Conservation (phyloP, 2,329 filamentous ascomycete species). For the Metarhizium sp. region DNA sequence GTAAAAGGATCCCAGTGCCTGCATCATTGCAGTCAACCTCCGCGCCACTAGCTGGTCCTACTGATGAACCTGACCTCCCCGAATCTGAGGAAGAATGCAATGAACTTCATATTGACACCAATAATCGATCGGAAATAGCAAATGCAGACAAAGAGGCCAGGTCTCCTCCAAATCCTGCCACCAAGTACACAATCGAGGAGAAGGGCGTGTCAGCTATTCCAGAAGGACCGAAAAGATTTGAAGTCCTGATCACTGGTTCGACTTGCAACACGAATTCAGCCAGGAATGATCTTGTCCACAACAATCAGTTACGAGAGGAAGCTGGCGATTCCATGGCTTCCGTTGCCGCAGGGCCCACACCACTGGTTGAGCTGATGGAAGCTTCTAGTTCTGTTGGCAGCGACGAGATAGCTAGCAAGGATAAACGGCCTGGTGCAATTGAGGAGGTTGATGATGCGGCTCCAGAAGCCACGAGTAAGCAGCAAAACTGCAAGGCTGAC, state of each 20-base stretch:
- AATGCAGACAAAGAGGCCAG: too few species aligned
- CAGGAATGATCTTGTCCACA: neutral
- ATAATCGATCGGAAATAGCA: too few species aligned
- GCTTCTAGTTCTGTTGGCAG: neutral
- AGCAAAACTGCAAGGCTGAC: neutral
- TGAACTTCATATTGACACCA: too few species aligned
- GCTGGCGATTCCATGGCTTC: neutral
- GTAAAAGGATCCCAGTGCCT: neutral
- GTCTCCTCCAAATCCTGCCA: neutral
- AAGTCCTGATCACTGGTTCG: neutral
- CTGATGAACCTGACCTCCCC: neutral
- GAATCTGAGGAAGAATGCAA: neutral
- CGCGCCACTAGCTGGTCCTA: neutral
- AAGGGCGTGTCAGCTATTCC: neutral
- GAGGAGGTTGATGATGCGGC: neutral
- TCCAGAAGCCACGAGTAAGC: neutral
- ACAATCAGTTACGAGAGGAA: neutral
- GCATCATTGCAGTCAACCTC: neutral
- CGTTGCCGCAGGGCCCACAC: neutral
- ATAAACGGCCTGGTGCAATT: neutral
- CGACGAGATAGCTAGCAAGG: neutral
- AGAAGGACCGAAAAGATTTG: neutral
- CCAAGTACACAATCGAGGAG: neutral
- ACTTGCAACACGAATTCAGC: neutral
- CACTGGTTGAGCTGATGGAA: neutral